Base-by-base conservation (phyloP, 164 flowering plant species). In the Taxillus chinensis region DNA sequence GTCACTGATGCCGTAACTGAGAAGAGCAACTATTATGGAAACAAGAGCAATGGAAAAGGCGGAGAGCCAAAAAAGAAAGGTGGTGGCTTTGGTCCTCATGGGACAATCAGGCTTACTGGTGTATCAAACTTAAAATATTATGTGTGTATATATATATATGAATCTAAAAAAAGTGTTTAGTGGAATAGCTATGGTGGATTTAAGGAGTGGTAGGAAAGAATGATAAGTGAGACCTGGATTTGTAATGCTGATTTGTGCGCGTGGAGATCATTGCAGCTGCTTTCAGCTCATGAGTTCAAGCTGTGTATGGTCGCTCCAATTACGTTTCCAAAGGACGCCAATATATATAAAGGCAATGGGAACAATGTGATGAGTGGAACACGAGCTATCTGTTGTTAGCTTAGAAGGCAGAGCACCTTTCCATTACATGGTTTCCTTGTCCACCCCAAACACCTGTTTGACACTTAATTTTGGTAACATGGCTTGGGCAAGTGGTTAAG, bases 31-130 rank as follows among this genome's bases (percentile, higher is more conserved):
- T 13, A 74, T 52, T 41, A 77, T 60, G 69, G 90, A 80, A 45
- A 81, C 38, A 11, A 86, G 63, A 8, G 78, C 74, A 70, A 82
- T 62, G 62, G 60, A 41, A 50, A 78, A 66, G 66, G 87, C 67
- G 27, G 74, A 74, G 65, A 78, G 49, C 85, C 87, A 84, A 74
- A 27, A 27, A 27, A 82, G 76, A 68, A 73, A 75, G 48, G 52
- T 8, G 64, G 64, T 48, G 11, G 53, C 64, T 72, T 68, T 86
- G 69, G 53, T 52, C 61, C 70, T 73, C 79, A 73, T 79, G 68
- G 78, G 66, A 64, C 63, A 27, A 27, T 17, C 59, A 17, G 48
- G 49, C n/a, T 8, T 39, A 39, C 37, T 11, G 27, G 12, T 48
- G 51, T 48, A 3, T 11, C 4, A 4, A 8, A 11, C 3, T 11